Evolutionary conservation across 1,284 basidiomycete species (phyloP), one percentile per base, ranked within the genome.

Genomic region (Peniophora sp.): DNA sequence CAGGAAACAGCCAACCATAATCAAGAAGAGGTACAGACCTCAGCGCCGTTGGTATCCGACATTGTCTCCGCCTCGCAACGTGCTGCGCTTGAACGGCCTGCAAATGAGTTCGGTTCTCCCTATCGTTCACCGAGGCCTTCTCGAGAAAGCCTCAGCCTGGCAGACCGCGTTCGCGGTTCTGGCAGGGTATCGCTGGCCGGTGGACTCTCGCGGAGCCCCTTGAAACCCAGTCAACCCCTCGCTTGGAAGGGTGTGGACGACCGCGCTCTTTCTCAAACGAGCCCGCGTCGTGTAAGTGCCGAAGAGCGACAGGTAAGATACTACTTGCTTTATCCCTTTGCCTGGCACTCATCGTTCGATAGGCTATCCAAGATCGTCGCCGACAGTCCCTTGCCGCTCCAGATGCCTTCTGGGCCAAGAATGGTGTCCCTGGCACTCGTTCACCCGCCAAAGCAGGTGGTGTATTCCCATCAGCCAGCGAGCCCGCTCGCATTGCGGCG

Each of bases 301-400:
- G 78, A 75, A 54, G 81, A 83, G 57, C 67, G 73, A 19, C 73
- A 73, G 65, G 77, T 77, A 44, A 34, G 62, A 12, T 12, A 53
- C 1, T 16, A 19, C 11, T 27, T 44, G 35, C 11, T 23, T 27
- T 14, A 1, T 43, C n/a, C 22, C 23, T 22, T 24, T 3, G 17
- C 9, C 47, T 32, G 49, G 5, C 20, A 32, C 36, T 44, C 11
- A 48, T 19, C 1, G 5, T 50, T 32, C 10, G 16, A 20, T 54
- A 80, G 78, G 80, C 79, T 0, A 83, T 84, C 47, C 71, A 75
- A 53, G 80, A 81, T 50, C 72, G 81, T 5, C 65, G 81, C 27
- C 70, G 74, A 6, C 82, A 79, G 45, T 79, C 81, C 0, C 61
- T 82, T 20, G 68, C 63, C 2, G 72, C 73, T 25, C 72, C 73